Evolutionary conservation across 1,284 basidiomycete species (phyloP).

Genomic region (Puccinia brachypodii): DNA sequence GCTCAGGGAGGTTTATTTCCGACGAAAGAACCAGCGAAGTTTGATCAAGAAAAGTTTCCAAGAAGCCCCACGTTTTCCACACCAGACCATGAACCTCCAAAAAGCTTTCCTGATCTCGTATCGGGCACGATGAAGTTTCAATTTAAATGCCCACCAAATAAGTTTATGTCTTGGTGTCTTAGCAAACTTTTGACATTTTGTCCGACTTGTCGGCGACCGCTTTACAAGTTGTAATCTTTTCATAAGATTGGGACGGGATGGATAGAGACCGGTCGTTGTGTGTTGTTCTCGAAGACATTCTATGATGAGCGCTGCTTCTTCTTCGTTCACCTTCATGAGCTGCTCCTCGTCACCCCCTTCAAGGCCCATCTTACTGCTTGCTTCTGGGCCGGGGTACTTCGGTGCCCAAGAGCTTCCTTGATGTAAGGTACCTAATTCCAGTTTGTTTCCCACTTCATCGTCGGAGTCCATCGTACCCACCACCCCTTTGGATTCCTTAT

Average conservation of each 20-base stretch:
- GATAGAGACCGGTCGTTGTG: not conserved
- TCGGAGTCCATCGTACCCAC: not conserved
- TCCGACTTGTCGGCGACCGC: not conserved
- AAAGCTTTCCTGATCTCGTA: not conserved
- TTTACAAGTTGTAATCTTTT: not conserved
- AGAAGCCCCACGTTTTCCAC: not conserved
- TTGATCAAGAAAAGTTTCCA: not conserved
- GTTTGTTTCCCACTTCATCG: not conserved
- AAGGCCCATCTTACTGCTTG: not conserved
- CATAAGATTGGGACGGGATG: not conserved
- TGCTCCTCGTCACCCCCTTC: not conserved
- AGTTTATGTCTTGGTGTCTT: not conserved
- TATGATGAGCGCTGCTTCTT: not conserved
- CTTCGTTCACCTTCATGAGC: too few species aligned
- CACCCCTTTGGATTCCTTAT: not conserved
- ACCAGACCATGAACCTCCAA: not conserved
- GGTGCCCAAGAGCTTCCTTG: not conserved
- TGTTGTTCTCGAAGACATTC: not conserved
- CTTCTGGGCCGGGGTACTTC: not conserved
- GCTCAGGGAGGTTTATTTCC: not conserved
- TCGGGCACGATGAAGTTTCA: not conserved
- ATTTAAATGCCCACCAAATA: not conserved
- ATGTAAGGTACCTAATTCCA: not conserved
- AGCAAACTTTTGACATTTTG: not conserved
- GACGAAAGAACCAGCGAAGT: not conserved